These are phyloP conservation scores for Hanseniaspora taiwanica DNA, from an alignment of 805 yeast genomes.

Conservation along the genomic window DNA sequence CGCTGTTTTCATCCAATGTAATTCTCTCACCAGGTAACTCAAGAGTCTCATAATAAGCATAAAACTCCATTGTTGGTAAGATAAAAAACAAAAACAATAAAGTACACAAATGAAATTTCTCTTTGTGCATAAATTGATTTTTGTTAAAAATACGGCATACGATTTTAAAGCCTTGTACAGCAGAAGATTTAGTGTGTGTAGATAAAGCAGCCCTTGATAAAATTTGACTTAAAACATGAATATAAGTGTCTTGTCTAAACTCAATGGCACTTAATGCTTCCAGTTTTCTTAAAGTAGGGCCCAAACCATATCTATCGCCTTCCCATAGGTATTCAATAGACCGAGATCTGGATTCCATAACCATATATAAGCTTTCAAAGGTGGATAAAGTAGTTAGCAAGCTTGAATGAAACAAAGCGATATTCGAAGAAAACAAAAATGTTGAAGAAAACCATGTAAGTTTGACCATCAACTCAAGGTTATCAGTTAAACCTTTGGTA, in stretches of 20 bases:
- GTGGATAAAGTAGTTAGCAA: constrained; percentile 26
- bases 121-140: constrained; percentile 20
- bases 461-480: constrained; percentile 17
- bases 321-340: constrained; percentile 20
- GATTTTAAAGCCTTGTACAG: constrained; percentile 31
- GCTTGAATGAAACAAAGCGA: constrained; percentile 29
- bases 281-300: constrained; percentile 26
- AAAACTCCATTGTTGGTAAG: constrained; percentile 27
- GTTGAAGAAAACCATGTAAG: constrained; percentile 28
- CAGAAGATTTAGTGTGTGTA: constrained; percentile 40
- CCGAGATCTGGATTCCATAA: constrained; percentile 15
- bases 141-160: constrained; percentile 22
- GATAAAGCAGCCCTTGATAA: constrained; percentile 45
- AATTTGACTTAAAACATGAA: constrained; percentile 34
- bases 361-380: constrained; percentile 20
- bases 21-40: constrained; percentile 25
- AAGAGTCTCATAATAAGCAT: constrained; percentile 20
- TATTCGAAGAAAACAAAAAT: constrained; percentile 22
- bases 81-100: constrained; percentile 26
- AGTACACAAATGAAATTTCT: constrained; percentile 11
- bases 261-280: constrained; percentile 31
- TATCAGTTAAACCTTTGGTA: constrained; percentile 26
- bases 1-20: constrained; percentile 20
- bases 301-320: constrained; percentile 24
- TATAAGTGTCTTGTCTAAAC: constrained; percentile 35